Base-by-base conservation (phyloP, 2,329 filamentous ascomycete genomes). In the Rutstroemia sydowiana region DNA sequence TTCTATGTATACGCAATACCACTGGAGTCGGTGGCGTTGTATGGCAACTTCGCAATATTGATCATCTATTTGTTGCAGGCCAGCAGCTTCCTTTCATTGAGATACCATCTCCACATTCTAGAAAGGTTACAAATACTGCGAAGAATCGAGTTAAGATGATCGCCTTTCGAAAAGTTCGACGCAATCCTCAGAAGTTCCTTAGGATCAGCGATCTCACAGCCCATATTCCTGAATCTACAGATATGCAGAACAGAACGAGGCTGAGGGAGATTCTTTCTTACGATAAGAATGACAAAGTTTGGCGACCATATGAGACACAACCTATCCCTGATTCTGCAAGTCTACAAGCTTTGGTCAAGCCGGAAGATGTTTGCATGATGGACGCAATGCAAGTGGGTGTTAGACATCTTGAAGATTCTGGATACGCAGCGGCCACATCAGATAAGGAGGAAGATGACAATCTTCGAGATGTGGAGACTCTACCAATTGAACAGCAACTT, bases 111-210 rank as follows among this genome's bases (percentile, higher is more conserved):
- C 92, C 91, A 2, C 91, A 97, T 66, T 95, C 90, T 34, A 80
- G 93, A 55, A 95, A 93, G 68, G 92, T 97, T 28, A 98, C 93
- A 0, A 95, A 95, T 52, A 90, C 92, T n/a, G 85, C 88, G 32
- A 98, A 98, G 74, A 95, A 93, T 69, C 83, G 93, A 32, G 84
- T 98, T 69, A 95, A 93, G 73, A 96, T 96, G 85, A 83, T 98
- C 36, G 87, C 90, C 0, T 96, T 89, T 68, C 87, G 93, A 46
- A 83, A 95, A 66, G 88, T 95, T 62, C 80, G 84, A 56, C 87
- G 88, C 62, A 89, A 85, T 61, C 75, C 81, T 16, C 79, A 84
- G 23, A 74, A 83, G 55, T 77, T 82, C 41, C 78, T 90, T 21
- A 84, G 84, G 20, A 80, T 95, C 14, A 81, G 81, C n/a, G 88